Conservation (phyloP, 108 stramenopile genomes). For the Craspedostauros australis region DNA sequence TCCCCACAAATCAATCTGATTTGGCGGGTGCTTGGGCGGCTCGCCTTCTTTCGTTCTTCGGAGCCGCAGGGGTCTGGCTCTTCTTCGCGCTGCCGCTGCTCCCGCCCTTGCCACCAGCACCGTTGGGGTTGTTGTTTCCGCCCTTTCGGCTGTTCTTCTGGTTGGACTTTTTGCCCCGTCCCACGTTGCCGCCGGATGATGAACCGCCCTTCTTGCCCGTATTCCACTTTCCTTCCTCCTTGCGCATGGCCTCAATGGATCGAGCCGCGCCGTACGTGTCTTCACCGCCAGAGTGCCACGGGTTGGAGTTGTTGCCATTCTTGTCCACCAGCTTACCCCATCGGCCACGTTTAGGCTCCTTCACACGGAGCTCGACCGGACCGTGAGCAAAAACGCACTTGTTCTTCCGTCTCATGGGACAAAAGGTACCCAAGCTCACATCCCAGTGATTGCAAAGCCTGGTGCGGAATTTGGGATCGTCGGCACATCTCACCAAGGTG, state of each 20-base stretch:
- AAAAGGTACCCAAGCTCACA: constrained; percentile 59
- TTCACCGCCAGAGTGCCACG: constrained; percentile 84
- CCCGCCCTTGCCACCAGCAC: too few species aligned
- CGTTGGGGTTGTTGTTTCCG: too few species aligned
- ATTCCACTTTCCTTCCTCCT: constrained; percentile 82
- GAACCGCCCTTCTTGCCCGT: constrained; percentile 18
- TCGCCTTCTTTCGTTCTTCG: too few species aligned
- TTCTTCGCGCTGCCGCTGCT: too few species aligned
- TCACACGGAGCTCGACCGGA: constrained; percentile 89
- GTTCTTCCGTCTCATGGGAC: constrained; percentile 86
- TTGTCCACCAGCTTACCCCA: constrained; percentile 90
- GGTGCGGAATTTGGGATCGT: constrained; percentile 91
- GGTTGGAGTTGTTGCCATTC: constrained; percentile 69
- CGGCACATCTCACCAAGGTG: constrained; percentile 63
- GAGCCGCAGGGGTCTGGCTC: too few species aligned
- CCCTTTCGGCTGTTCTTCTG: too few species aligned
- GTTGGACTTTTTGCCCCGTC: too few species aligned
- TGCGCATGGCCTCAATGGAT: constrained; percentile 63
- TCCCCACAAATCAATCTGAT: too few species aligned
- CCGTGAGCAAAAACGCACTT: constrained; percentile 96
- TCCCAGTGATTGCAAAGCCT: constrained; percentile 93
- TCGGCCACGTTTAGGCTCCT: constrained; percentile 80
- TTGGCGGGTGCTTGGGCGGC: too few species aligned
- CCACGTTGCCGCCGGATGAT: too few species aligned
- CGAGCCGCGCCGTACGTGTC: constrained; percentile 82